Base-by-base conservation (phyloP, 2,329 filamentous ascomycete species). In the Ceratocystis harringtonii region DNA sequence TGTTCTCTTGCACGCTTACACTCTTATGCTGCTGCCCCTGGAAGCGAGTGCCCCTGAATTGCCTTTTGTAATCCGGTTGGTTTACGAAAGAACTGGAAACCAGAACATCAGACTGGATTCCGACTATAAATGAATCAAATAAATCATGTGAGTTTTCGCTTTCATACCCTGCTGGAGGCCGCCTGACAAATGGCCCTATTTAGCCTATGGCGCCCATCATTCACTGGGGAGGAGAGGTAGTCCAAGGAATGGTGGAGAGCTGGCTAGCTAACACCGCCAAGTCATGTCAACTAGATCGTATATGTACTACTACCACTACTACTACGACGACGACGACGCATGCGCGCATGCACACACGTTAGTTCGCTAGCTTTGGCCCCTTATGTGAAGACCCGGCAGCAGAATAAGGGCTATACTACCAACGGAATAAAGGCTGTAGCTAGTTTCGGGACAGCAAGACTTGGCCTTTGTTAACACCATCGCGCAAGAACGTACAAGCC, bases 31-130 rank as follows among this genome's bases (percentile, higher is more conserved):
- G 58, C 58, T 22, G 8, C 41, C 32, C 25, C 32, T 36, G 60
- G 25, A 25, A 25, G 22, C 2, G 61, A n/a, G 61, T 45, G 43
- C 61, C 61, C 61, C 43, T 62, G 61, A 62, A 62, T 48, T 19
- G 43, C 7, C 17, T 58, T 32, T 58, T 36, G 17, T 36, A 30
- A n/a, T 7, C 10, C 52, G 32, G 25, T 32, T 25, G 19, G 19
- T 10, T 25, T 15, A 22, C 8, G 3, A 15, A 15, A 25, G 19
- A 25, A 52, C 19, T 5, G 25, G 12, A 12, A 15, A 1, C 6
- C 25, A 5, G 48, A 52, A 25, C 1, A 17, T 22, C 8, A 19
- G 45, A n/a, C 22, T 48, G 19, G 2, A 19, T n/a, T 25, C 5
- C 3, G n/a, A 19, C 7, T 10, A 8, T 19, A 12, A 25, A 5